Evolutionary conservation across 164 flowering plant genomes (phyloP).

Genomic region (Houttuynia cordata): DNA sequence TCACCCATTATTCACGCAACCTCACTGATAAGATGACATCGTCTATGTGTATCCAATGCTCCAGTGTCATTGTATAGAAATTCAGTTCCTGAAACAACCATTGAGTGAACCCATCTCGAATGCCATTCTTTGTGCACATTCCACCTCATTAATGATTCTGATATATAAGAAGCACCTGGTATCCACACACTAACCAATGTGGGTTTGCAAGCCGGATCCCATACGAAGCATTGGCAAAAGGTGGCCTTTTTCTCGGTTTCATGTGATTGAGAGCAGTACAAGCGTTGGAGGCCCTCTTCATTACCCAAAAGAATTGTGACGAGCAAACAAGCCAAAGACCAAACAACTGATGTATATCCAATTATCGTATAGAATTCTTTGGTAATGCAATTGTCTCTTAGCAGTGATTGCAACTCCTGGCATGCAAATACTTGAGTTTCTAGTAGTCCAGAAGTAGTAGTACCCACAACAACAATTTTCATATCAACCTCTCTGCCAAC

Average conservation of each 20-base stretch:
- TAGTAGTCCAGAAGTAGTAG: constrained; percentile 10
- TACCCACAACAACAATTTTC: constrained; percentile 11
- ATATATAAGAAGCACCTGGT: constrained; percentile 20
- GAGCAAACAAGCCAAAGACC: constrained; percentile 61
- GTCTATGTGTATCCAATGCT: too few species aligned
- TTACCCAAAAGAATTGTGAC: constrained; percentile 40
- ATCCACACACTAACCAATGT: constrained; percentile 46
- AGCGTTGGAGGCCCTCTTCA: constrained; percentile 13
- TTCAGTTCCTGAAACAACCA: constrained; percentile 44
- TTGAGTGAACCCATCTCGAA: constrained; percentile 79
- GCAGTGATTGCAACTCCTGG: constrained; percentile 46
- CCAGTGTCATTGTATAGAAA: constrained; percentile 82
- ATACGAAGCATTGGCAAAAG: constrained; percentile 43
- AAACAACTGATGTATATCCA: constrained; percentile 56
- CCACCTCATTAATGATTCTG: constrained; percentile 56
- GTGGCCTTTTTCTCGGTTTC: constrained; percentile 18
- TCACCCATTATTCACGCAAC: too few species aligned
- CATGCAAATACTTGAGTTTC: constrained; percentile 30
- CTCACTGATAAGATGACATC: too few species aligned
- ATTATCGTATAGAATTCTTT: constrained; percentile 12
- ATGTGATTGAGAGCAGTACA: constrained; percentile 5
- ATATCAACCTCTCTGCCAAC: constrained; percentile 31
- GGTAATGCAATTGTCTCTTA: constrained; percentile 16
- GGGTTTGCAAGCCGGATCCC: constrained; percentile 45
- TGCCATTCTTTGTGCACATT: constrained; percentile 87